A percentile compares a stretch with the other conserved stretches of the same genome.
These are phyloP conservation scores for Geotrichum reessii DNA, from an alignment of 1,139 yeast species.

Conservation along the genomic window DNA sequence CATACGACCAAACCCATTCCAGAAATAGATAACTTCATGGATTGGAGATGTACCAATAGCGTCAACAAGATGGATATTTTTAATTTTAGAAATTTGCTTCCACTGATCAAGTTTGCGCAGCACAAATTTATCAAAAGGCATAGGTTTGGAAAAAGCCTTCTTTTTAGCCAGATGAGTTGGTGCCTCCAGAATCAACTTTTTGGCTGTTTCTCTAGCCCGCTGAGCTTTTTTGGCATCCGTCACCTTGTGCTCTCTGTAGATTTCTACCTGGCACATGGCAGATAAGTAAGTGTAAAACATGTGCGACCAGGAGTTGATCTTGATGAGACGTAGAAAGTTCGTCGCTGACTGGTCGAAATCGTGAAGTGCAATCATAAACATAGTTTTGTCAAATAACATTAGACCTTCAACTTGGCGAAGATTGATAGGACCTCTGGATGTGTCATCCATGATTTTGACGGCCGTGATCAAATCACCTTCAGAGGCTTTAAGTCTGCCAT, in stretches of 20 bases:
- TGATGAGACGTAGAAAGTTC: slow-evolving; percentile 61
- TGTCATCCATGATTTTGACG: slow-evolving; percentile 64
- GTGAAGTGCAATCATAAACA: slow-evolving; percentile 69
- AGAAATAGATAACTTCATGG: slow-evolving; percentile 80
- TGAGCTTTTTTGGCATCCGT: slow-evolving; percentile 40
- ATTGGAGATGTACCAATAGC: slow-evolving; percentile 80
- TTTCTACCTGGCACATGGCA: slow-evolving; percentile 78
- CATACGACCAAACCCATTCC: slow-evolving; percentile 93
- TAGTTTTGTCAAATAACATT: slow-evolving; percentile 77
- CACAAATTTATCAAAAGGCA: slow-evolving; percentile 88
- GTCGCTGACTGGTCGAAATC: slow-evolving; percentile 74
- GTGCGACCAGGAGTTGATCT: slow-evolving; percentile 87
- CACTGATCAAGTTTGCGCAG: slow-evolving; percentile 64
- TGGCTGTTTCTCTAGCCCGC: slow-evolving; percentile 54
- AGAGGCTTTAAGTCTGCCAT: slow-evolving; percentile 78
- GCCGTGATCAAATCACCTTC: slow-evolving; percentile 69
- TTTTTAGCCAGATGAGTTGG: slow-evolving; percentile 61
- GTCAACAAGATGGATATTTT: slow-evolving; percentile 53
- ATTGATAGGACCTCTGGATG: slow-evolving; percentile 58
- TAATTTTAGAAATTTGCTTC: slow-evolving; percentile 41
- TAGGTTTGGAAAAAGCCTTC: slow-evolving; percentile 69
- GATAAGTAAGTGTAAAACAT: slow-evolving; percentile 82
- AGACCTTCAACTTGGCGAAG: slow-evolving; percentile 92
- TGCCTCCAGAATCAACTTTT: slow-evolving; percentile 56
- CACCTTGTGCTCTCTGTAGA: slow-evolving; percentile 54